Base-by-base conservation (phyloP, 2,329 filamentous ascomycete genomes). In the Fusarium secorum region DNA sequence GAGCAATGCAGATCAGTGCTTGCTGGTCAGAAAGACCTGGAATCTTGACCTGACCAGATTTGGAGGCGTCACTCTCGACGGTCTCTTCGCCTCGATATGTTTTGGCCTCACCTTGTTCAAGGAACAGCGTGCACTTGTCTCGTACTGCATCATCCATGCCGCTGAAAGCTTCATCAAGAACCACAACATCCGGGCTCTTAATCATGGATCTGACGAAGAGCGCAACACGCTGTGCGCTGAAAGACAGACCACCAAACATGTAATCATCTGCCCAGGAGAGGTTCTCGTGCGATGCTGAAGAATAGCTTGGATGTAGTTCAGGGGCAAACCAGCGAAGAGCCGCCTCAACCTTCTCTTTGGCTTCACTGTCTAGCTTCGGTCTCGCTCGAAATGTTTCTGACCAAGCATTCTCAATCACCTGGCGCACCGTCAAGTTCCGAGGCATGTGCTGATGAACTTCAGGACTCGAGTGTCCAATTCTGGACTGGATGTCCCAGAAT, bases 381-480 rank as follows among this genome's bases (percentile, higher is more conserved):
- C 86, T 89, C 3, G 90, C 86, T 20, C 92, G 85, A 73, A 97
- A 97, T 0, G 96, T 97, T 63, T 97, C 93, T 3, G 94, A 91
- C 91, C 94, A 98, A 1, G 95, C 94, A 53, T 91, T 95, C 78
- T 96, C 93, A 1, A 99, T 79, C 0, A 93, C 88, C 53, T 91
- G 86, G 4, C 93, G 88, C 14, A 97, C 82, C 0, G 90, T 91
- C 49, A 97, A 84, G 38, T 87, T 85, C 52, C 91, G 90, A 1
- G 96, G 95, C 82, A 98, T 98, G 80, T 97, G 94, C 56, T 93
- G 91, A 76, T 98, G 95, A 8, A 98, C 92, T 78, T 98, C 96
- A 0, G 96, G 96, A 67, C 93, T 97, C 0, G 94, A 96, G 79
- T 98, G 95, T 15, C 96, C 96, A 71, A 99, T 93, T 28, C 93